These are phyloP conservation scores for Penicillium desertorum DNA, from an alignment of 495 filamentous ascomycete species.

Conservation along the genomic window DNA sequence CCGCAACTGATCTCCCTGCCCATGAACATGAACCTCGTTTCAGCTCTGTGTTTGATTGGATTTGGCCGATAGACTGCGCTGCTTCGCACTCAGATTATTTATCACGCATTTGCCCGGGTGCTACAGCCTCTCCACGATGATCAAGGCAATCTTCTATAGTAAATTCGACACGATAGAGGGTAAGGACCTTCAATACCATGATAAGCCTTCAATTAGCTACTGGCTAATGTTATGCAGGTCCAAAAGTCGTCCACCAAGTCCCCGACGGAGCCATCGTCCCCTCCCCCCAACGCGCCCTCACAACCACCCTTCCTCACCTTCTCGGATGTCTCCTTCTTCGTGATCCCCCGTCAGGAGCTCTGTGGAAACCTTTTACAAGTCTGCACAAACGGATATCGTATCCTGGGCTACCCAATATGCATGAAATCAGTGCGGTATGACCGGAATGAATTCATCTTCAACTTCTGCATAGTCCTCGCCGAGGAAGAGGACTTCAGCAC, in stretches of 20 bases:
- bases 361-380: constrained; percentile 80
- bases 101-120: too few relatives aligned
- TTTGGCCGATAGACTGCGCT: background rate
- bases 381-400: constrained; percentile 70
- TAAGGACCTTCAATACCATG: constrained; percentile 31
- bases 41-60: background rate
- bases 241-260: constrained; percentile 61
- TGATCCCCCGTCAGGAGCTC: constrained; percentile 90
- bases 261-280: constrained; percentile 70
- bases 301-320: constrained; percentile 76
- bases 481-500: constrained; percentile 63
- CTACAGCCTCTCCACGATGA: constrained; percentile 50
- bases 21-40: background rate
- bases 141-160: constrained; percentile 94
- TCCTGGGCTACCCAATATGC: constrained; percentile 87
- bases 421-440: constrained; percentile 73
- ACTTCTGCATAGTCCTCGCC: constrained; percentile 84
- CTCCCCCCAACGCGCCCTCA: constrained; percentile 45
- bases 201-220: constrained; percentile 1
- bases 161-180: constrained; percentile 90
- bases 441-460: constrained; percentile 97
- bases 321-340: constrained; percentile 76
- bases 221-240: constrained; percentile 54
- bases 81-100: background rate
- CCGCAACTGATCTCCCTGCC: constrained; percentile 7